Conservation (phyloP, 331 rosid species). For the Phaseolus coccineus region DNA sequence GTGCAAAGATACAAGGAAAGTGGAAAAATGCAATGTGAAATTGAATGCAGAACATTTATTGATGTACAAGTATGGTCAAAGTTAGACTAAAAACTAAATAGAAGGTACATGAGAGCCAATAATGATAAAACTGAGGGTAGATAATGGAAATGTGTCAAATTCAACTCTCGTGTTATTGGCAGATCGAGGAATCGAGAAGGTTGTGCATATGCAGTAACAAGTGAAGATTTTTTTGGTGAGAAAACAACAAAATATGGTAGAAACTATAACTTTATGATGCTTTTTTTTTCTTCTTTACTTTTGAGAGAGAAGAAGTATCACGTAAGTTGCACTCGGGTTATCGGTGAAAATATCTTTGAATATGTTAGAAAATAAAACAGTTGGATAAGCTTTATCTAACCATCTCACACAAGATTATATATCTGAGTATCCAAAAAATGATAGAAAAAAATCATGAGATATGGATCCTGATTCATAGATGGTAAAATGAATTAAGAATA, state of each 20-base stretch:
- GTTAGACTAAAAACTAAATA: background rate
- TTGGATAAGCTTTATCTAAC: background rate
- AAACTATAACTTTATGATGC: background rate
- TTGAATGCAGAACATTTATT: conserved; percentile 25
- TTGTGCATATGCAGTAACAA: background rate
- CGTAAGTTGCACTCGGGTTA: conserved; percentile 40
- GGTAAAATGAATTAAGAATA: background rate
- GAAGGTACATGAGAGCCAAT: conserved; percentile 1
- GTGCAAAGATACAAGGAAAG: background rate
- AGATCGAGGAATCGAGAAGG: conserved; percentile 22
- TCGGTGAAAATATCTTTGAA: conserved; percentile 30
- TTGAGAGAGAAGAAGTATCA: conserved; percentile 7
- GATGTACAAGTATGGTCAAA: conserved; percentile 26
- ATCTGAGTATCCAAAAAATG: background rate
- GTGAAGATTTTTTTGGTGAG: background rate
- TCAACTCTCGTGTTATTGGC: background rate
- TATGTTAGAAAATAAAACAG: background rate
- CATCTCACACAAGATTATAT: background rate
- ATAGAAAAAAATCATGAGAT: conserved; percentile 11
- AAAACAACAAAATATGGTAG: background rate
- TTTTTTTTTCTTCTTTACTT: background rate
- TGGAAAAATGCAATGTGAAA: background rate
- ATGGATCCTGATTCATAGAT: conserved; percentile 5
- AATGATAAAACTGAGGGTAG: conserved; percentile 11
- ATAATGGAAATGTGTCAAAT: conserved; percentile 23